Conservation (phyloP, 1,284 basidiomycete species). For the Paramarasmius palmivorus region DNA sequence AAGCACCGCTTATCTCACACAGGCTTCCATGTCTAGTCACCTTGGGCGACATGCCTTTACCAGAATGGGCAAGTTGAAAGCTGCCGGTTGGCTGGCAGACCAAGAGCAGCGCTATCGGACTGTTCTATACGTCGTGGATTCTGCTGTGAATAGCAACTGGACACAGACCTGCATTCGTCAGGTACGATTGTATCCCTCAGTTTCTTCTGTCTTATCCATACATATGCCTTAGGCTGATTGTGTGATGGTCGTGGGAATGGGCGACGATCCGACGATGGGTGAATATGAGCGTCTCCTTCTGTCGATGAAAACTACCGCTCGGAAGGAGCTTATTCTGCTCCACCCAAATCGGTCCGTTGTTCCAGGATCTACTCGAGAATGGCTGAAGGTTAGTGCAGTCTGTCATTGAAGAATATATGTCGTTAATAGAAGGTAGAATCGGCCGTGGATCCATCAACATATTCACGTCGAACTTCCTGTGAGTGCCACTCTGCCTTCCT, state of each 20-base stretch:
- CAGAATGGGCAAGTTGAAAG: slow-evolving; percentile 92
- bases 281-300: slow-evolving; percentile 93
- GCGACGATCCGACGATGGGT: slow-evolving; percentile 86
- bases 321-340: slow-evolving; percentile 94
- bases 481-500: slow-evolving; percentile 25
- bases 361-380: slow-evolving; percentile 92
- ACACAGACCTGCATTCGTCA: slow-evolving; percentile 97
- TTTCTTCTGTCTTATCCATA: background rate
- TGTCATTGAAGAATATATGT: slow-evolving; percentile 1
- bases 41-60: slow-evolving; percentile 93
- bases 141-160: slow-evolving; percentile 90
- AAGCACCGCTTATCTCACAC: slow-evolving; percentile 86
- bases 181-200: slow-evolving; percentile 39
- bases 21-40: slow-evolving; percentile 87
- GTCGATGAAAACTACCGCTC: slow-evolving; percentile 95
- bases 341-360: slow-evolving; percentile 90
- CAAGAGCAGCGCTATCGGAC: slow-evolving; percentile 91
- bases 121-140: slow-evolving; percentile 93
- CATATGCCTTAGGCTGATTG: slow-evolving; percentile 76
- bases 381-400: slow-evolving; percentile 76
- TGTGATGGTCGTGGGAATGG: slow-evolving; percentile 94
- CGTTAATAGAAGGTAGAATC: slow-evolving; percentile 52
- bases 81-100: slow-evolving; percentile 91
- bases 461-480: slow-evolving; percentile 89
- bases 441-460: slow-evolving; percentile 94